phyloP scores from a whole-genome alignment of 108 stramenopile genomes.

The Nitzschia sp. region DNA sequence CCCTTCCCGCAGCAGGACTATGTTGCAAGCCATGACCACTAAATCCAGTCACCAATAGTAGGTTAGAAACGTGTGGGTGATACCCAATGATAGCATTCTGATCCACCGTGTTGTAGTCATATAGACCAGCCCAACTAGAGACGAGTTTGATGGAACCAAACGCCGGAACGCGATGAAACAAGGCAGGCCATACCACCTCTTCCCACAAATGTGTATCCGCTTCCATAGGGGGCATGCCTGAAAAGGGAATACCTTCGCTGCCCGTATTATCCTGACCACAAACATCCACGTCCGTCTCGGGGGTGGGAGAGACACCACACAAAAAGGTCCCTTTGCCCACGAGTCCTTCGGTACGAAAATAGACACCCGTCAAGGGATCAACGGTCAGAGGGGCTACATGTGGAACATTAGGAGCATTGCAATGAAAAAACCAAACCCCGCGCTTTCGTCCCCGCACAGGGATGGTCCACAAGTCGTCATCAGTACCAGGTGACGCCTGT shows the following conservation, averaged over 20 bases:
- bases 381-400: constrained; percentile 68
- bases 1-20: constrained; percentile 63
- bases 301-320: constrained; percentile 67
- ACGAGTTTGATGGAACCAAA: constrained; percentile 72
- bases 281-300: constrained; percentile 50
- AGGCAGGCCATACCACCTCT: constrained; percentile 64
- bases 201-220: constrained; percentile 67
- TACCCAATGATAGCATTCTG: constrained; percentile 82
- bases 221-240: not conserved
- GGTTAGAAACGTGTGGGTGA: constrained; percentile 68
- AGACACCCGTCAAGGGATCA: constrained; percentile 56
- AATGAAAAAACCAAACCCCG: constrained; percentile 71
- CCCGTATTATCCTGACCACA: constrained; percentile 5
- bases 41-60: constrained; percentile 68
- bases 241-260: not conserved
- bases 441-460: constrained; percentile 73
- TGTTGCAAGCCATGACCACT: constrained; percentile 79
- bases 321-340: constrained; percentile 55
- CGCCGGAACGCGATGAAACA: constrained; percentile 67
- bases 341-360: constrained; percentile 68
- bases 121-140: constrained; percentile 72
- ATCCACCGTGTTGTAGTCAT: constrained; percentile 77
- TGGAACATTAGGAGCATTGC: constrained; percentile 37
- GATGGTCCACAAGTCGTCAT: constrained; percentile 37
- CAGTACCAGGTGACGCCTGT: not conserved